Percentiles rank a stretch among this genome's conserved stretches.
phyloP scores from a whole-genome alignment of 2,329 filamentous ascomycete species.

The Lecanosticta acicola region DNA sequence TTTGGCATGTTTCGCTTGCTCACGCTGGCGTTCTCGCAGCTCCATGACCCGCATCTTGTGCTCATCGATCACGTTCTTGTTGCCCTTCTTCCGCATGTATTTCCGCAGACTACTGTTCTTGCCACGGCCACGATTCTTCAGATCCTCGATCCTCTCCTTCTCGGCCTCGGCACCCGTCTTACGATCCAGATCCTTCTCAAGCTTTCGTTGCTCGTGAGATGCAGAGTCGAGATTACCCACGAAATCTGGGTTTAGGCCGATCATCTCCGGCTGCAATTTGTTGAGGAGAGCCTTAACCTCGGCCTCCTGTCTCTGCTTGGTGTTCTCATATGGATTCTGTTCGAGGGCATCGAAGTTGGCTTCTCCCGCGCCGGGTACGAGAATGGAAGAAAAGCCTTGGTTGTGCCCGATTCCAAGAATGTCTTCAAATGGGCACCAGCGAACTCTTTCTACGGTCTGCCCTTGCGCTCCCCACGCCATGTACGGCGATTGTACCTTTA shows the following conservation, averaged over 20 bases:
- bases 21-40: constrained; percentile 63
- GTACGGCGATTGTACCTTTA: constrained; percentile 81
- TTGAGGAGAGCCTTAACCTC: constrained; percentile 88
- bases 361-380: constrained; percentile 92
- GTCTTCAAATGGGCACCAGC: constrained; percentile 95
- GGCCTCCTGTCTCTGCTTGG: constrained; percentile 83
- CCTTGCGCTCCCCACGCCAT: constrained; percentile 90
- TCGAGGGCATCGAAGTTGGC: constrained; percentile 94
- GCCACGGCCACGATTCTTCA: constrained; percentile 74
- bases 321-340: constrained; percentile 89
- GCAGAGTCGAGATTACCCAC: constrained; percentile 81
- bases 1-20: constrained; percentile 62
- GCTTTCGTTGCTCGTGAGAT: constrained; percentile 68
- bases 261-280: constrained; percentile 96
- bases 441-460: constrained; percentile 69
- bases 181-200: constrained; percentile 73
- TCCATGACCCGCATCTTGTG: constrained; percentile 82
- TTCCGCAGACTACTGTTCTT: constrained; percentile 85
- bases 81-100: constrained; percentile 84
- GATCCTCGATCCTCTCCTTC: constrained; percentile 52
- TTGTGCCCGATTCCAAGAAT: constrained; percentile 80
- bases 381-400: constrained; percentile 79
- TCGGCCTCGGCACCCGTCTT: constrained; percentile 43
- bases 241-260: constrained; percentile 85
- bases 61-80: constrained; percentile 93